Base-by-base conservation (phyloP, 2,329 filamentous ascomycete species). In the Fusarium proliferatum region DNA sequence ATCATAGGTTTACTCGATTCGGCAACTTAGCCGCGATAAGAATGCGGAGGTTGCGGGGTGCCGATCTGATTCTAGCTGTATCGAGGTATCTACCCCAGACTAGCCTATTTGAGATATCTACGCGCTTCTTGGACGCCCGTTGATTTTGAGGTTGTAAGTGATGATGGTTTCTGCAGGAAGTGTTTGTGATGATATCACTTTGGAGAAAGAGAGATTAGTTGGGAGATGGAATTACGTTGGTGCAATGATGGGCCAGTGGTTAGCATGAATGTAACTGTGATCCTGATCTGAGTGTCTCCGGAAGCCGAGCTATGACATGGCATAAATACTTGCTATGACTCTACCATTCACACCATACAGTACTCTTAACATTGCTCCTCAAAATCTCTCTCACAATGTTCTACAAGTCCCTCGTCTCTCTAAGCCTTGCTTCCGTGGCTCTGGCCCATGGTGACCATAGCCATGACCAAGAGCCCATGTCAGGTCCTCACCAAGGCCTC, bases 401-500 rank as follows among this genome's bases (percentile, higher is more conserved):
- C 43, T 72, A 73, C 30, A 64, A 69, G 7, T 70, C 74, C 59
- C 65, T 85, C 26, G 49, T 85, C 30, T 64, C 79, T 19, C 74
- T 86, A 21, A 80, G 84, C 67, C 82, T 87, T 52, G 86, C 85
- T 36, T 86, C 87, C 49, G 76, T 86, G 59, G 89, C 84, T 30
- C 80, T 86, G 62, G 91, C 90, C 61, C 93, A 94, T 77, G 87
- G 86, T 2, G 28, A 56, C 83, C 84, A 61, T 33, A 21, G 36
- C 61, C 86, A 90, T 67, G 85, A 89, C 48, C 91, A 94, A 80
- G 86, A 88, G 67, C 82, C 88, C 49, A 84, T 92, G 56, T 83
- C 88, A 34, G 94, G 94, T 1, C 94, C 94, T 46, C 92, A 92
- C 76, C 86, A 93, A 80, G 88, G 89, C 34, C 80, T 96, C 51